Conservation (phyloP, 1,284 basidiomycete genomes). For the Trichosporon faecale region DNA sequence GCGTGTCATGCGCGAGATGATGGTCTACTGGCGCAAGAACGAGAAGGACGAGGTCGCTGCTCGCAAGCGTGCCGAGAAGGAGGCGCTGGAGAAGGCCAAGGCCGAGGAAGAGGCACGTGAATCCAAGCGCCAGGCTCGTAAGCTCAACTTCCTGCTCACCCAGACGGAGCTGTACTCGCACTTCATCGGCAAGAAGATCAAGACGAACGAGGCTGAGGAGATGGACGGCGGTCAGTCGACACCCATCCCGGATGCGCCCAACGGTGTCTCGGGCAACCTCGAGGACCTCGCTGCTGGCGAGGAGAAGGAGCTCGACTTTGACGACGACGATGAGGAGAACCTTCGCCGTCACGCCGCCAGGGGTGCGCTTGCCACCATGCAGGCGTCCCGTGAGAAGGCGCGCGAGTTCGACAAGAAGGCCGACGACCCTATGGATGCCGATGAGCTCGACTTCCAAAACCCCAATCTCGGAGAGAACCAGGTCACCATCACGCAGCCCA, state of each 20-base stretch:
- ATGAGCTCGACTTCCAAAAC: constrained; percentile 99
- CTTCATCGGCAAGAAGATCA: constrained; percentile 97
- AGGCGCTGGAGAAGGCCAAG: constrained; percentile 82
- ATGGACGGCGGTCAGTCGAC: constrained; percentile 55
- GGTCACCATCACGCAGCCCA: constrained; percentile 83
- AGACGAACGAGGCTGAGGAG: constrained; percentile 89
- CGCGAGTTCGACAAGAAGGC: constrained; percentile 71
- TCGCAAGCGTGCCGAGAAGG: constrained; percentile 90
- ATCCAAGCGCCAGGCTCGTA: constrained; percentile 89
- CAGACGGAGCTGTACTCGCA: constrained; percentile 99
- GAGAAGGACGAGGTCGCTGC: constrained; percentile 89
- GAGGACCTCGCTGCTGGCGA: constrained; percentile 52
- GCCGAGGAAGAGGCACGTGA: constrained; percentile 96
- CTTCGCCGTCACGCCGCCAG: constrained; percentile 80
- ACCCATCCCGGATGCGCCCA: constrained; percentile 22
- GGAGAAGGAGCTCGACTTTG: constrained; percentile 84
- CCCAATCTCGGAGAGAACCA: constrained; percentile 88
- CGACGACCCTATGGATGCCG: constrained; percentile 67
- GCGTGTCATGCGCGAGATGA: constrained; percentile 60
- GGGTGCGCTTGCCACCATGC: constrained; percentile 87
- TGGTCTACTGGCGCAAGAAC: constrained; percentile 97
- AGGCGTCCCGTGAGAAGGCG: constrained; percentile 74
- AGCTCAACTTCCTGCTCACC: constrained; percentile 97
- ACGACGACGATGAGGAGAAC: constrained; percentile 90
- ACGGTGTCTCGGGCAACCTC: constrained; percentile 51